Base-by-base conservation (phyloP, 345 rosid genomes). In the Durio zibethinus region DNA sequence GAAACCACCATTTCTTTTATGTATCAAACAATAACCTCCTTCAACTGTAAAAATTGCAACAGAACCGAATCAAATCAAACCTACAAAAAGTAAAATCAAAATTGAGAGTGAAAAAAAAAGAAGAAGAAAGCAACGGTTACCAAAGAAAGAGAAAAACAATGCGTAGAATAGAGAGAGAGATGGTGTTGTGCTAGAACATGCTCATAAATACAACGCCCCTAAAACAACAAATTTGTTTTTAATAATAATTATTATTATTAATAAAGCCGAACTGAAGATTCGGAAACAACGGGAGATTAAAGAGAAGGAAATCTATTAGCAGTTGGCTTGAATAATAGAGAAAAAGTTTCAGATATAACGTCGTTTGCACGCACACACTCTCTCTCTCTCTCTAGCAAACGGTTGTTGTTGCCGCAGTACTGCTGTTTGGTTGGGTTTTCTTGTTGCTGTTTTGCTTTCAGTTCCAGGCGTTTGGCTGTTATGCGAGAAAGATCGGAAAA, bases 321-420 rank as follows among this genome's bases (percentile, higher is more conserved):
- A 52, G 84, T 66, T 92, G 86, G 97, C 97, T 91, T 92, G 66
- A 89, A 92, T 93, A 84, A 80, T 79, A 35, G 88, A 86, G 36
- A 76, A 83, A 89, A 62, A 72, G 18, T 86, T 80, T 81, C 64
- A 20, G 96, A 80, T 82, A 87, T 77, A 79, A 72, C 61, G 97
- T 94, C 95, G 73, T 81, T 90, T 78, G 90, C 91, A 70, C 81
- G n/a, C n/a, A n/a, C n/a, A n/a, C n/a, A n/a, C n/a, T n/a, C n/a
- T n/a, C n/a, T n/a, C n/a, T 75, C 77, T 36, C 60, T 23, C 73
- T 57, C 76, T 66, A 40, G 80, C 45, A 9, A 18, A 78, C 80
- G 82, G 87, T 85, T 77, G 86, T 64, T 83, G 80, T 42, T 50
- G 11, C 27, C 72, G 42, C 14, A 73, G 10, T 31, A 76, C 53